Evolutionary conservation across 2,329 filamentous ascomycete genomes (phyloP), one percentile per base, ranked within the genome.

Genomic region (Paracorniculantispora psalliotae): DNA sequence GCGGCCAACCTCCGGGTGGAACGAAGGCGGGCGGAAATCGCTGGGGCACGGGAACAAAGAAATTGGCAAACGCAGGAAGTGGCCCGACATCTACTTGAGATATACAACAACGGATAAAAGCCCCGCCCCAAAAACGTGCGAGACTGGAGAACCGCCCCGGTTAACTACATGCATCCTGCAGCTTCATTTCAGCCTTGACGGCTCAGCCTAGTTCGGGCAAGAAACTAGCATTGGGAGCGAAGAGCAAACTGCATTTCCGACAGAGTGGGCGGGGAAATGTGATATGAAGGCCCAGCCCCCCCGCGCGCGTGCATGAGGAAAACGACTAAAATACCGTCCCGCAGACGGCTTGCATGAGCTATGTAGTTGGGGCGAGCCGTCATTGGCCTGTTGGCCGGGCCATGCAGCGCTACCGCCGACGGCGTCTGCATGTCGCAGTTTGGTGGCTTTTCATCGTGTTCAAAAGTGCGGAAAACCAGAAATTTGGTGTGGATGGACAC

Each of bases 341-440:
- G 44, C n/a, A 23, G 35, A 41, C 26, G 4, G 3, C 17, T n/a
- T 57, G 33, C 33, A 49, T 49, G 23, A 21, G 9, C 39, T n/a
- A 49, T 41, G 53, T 17, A n/a, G 23, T 30, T 57, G 54, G 54
- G 7, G 15, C 21, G 8, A 23, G 33, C 1, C 7, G n/a, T 10
- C 25, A 57, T 57, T 57, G 54, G 54, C 17, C 39, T 48, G 17
- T 39, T 56, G 43, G 43, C 44, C 35, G 9, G n/a, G 30, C 17
- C 47, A 26, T 37, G 15, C 21, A 17, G 9, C 21, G 13, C 4
- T 5, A 13, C 25, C 35, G 52, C 52, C 46, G 10, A 55, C 41
- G 23, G 23, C 6, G 12, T 26, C 37, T 44, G 51, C 51, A 54
- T 30, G 51, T 44, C 28, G n/a, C 28, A 33, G 28, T 12, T 10